Conservation (phyloP, 306 rosid genomes). For the Cucurbita argyrosperma region DNA sequence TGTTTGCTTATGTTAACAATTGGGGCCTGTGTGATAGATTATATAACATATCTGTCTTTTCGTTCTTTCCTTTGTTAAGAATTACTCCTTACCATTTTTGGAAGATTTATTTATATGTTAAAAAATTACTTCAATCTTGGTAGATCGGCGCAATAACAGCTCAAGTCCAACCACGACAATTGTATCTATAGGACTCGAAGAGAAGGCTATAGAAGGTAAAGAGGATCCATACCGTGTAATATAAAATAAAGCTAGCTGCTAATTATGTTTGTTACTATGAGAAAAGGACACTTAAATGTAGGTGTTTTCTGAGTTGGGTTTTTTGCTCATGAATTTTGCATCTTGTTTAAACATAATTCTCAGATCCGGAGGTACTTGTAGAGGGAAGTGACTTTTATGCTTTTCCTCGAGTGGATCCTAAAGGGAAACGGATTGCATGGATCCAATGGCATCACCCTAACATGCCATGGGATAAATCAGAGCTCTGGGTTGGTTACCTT, state of each 20-base stretch:
- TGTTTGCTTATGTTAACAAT: not conserved
- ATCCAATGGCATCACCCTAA: conserved; percentile 39
- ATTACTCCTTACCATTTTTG: not conserved
- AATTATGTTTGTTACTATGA: not conserved
- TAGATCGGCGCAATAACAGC: conserved; percentile 50
- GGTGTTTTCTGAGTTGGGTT: not conserved
- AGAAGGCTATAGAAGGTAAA: conserved; percentile 33
- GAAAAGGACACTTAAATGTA: not conserved
- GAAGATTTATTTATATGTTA: not conserved
- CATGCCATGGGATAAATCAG: conserved; percentile 88
- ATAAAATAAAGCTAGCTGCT: not conserved
- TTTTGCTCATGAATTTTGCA: not conserved
- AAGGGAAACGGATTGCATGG: conserved; percentile 49
- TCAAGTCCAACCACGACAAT: conserved; percentile 42
- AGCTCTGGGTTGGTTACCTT: conserved; percentile 83
- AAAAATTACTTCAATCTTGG: conserved; percentile 3
- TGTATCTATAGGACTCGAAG: conserved; percentile 34
- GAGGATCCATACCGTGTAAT: not conserved
- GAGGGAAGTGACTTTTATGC: conserved; percentile 79
- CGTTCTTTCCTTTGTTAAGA: not conserved
- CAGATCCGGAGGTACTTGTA: conserved; percentile 56
- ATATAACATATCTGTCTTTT: not conserved
- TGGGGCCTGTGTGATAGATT: not conserved
- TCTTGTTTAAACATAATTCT: not conserved
- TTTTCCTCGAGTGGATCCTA: conserved; percentile 64